phyloP scores from a whole-genome alignment of 441 rosid genomes.

The Adansonia gregorii region DNA sequence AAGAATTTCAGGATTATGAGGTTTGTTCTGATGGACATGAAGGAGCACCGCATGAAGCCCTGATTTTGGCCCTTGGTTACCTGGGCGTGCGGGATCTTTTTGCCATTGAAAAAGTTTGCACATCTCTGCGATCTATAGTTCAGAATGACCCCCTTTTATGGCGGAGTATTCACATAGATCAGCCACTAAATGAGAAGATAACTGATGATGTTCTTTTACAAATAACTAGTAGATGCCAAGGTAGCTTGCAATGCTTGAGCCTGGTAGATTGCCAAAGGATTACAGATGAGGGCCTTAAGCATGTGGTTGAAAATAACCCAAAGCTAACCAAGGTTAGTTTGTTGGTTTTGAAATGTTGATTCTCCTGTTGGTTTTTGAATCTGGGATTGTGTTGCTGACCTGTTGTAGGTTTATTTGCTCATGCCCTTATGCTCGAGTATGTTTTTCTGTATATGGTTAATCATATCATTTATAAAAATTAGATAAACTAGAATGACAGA shows the following conservation, averaged over 20 bases:
- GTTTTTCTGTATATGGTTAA: background rate
- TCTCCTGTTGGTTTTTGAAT: conserved; percentile 13
- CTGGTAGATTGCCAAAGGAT: conserved; percentile 76
- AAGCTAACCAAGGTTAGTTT: conserved; percentile 65
- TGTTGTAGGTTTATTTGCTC: background rate
- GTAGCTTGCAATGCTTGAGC: conserved; percentile 76
- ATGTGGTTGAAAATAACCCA: conserved; percentile 65
- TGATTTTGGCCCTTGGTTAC: conserved; percentile 60
- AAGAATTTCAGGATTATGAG: conserved; percentile 23
- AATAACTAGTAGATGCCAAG: conserved; percentile 71
- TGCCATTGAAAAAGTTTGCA: conserved; percentile 61
- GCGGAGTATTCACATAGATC: conserved; percentile 71
- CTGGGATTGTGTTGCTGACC: background rate
- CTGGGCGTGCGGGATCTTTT: conserved; percentile 77
- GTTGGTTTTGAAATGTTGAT: background rate
- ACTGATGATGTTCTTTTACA: conserved; percentile 75
- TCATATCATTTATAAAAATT: background rate
- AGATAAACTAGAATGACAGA: background rate
- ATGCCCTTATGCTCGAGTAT: background rate
- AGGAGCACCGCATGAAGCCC: conserved; percentile 54
- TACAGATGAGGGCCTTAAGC: conserved; percentile 69
- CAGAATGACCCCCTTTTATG: conserved; percentile 68
- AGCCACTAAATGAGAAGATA: conserved; percentile 78
- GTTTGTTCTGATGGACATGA: conserved; percentile 39
- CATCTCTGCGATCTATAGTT: conserved; percentile 51